Evolutionary conservation across 1,139 yeast species (phyloP).

Genomic region (Magnusiomyces starmeri): DNA sequence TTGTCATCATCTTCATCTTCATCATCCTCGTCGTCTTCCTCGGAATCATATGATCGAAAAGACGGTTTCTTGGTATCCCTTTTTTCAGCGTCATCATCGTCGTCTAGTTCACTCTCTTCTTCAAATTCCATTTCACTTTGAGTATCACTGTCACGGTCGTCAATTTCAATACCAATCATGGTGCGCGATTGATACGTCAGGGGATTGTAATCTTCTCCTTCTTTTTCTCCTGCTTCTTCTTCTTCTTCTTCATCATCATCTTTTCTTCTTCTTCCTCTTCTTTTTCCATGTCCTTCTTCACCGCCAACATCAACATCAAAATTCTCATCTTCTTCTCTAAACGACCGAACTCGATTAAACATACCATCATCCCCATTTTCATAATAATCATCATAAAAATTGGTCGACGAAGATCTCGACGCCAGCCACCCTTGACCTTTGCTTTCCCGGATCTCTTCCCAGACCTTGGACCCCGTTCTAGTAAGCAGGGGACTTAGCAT

Average conservation of each 20-base stretch:
- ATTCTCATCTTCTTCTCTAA: neutral
- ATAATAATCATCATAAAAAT: constrained; percentile 11
- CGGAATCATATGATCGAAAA: neutral
- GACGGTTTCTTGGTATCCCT: neutral
- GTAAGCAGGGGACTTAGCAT: constrained; percentile 17
- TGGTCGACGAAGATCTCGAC: constrained; percentile 19
- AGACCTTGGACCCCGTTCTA: constrained; percentile 26
- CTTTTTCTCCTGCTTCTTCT: neutral
- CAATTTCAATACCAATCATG: constrained; percentile 6
- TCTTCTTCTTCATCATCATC: constrained; percentile 1
- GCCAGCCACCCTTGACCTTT: constrained; percentile 28
- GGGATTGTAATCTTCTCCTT: constrained; percentile 14
- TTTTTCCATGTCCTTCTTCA: neutral
- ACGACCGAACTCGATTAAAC: neutral
- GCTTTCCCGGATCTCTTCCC: constrained; percentile 27
- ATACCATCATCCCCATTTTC: constrained; percentile 13
- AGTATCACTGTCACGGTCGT: constrained; percentile 3
- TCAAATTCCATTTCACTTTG: neutral
- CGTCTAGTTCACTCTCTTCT: neutral
- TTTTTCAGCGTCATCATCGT: neutral
- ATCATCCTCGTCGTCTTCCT: neutral
- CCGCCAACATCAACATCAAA: neutral
- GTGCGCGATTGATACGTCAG: constrained; percentile 5
- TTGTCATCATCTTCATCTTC: neutral
- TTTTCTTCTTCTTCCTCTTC: neutral